Conservation (phyloP, 331 rosid species). For the Quercus lobata region DNA sequence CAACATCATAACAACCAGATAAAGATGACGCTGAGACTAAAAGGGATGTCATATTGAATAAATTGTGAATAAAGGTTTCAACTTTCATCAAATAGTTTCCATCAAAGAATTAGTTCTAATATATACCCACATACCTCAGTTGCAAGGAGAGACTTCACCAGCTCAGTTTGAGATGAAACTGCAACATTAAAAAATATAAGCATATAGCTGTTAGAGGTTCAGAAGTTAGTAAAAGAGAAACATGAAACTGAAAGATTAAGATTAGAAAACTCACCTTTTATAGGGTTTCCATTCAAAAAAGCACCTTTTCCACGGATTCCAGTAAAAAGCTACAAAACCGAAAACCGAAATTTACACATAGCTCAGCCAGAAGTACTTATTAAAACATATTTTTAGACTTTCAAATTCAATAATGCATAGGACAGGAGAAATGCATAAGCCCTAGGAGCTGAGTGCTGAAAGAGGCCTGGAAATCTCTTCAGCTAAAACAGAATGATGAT, state of each 20-base stretch:
- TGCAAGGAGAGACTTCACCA: conserved; percentile 79
- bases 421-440: neutral
- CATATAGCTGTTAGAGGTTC: neutral
- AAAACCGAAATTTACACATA: conserved; percentile 20
- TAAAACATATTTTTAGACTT: neutral
- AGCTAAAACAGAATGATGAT: neutral
- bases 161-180: conserved; percentile 78
- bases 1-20: too few relatives aligned
- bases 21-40: too few relatives aligned
- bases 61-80: too few relatives aligned
- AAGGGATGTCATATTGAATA: too few relatives aligned
- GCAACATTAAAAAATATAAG: conserved; percentile 36
- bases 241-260: conserved; percentile 1
- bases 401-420: neutral
- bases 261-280: conserved; percentile 55
- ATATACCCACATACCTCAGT: conserved; percentile 70
- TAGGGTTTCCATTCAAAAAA: conserved; percentile 75
- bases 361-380: conserved; percentile 2
- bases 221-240: neutral
- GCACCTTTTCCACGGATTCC: conserved; percentile 83
- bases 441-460: neutral
- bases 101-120: conserved; percentile 3
- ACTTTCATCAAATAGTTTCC: neutral
- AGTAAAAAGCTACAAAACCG: conserved; percentile 69
- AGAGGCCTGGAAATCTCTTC: neutral